Evolutionary conservation across 2,329 filamentous ascomycete genomes (phyloP).

Genomic region (Fusarium sp.): DNA sequence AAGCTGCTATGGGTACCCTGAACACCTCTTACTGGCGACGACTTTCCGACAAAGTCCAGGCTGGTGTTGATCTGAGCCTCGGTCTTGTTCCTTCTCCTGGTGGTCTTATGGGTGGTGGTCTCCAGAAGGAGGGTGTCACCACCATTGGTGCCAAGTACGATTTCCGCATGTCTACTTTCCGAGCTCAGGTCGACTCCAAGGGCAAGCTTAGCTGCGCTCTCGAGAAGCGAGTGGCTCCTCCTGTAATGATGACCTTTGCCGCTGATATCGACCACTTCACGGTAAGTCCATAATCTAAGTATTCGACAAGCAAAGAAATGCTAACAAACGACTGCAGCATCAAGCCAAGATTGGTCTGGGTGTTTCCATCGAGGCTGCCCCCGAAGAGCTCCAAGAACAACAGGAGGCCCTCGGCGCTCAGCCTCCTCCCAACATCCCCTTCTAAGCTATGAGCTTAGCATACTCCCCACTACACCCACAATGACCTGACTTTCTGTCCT

Average conservation of each 20-base stretch:
- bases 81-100: constrained; percentile 76
- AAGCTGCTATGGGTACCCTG: constrained; percentile 83
- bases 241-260: constrained; percentile 93
- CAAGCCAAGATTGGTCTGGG: constrained; percentile 93
- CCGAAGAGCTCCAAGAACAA: constrained; percentile 88
- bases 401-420: constrained; percentile 71
- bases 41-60: constrained; percentile 94
- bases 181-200: constrained; percentile 93
- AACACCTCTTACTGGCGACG: constrained; percentile 94
- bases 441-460: constrained; percentile 58
- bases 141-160: constrained; percentile 97
- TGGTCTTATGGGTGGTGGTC: constrained; percentile 78
- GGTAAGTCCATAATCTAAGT: constrained; percentile 67
- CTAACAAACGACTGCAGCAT: constrained; percentile 70
- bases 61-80: constrained; percentile 93
- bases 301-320: not conserved
- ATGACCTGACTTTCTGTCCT: constrained; percentile 36
- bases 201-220: constrained; percentile 93
- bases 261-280: constrained; percentile 96
- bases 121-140: constrained; percentile 87
- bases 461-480: constrained; percentile 33
- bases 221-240: constrained; percentile 94
- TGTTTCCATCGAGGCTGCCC: constrained; percentile 87
- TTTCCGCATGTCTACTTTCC: constrained; percentile 94
- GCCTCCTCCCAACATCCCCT: constrained; percentile 69